Base-by-base conservation (phyloP, 169 alveolate species). In the Cryptosporidium baileyi region DNA sequence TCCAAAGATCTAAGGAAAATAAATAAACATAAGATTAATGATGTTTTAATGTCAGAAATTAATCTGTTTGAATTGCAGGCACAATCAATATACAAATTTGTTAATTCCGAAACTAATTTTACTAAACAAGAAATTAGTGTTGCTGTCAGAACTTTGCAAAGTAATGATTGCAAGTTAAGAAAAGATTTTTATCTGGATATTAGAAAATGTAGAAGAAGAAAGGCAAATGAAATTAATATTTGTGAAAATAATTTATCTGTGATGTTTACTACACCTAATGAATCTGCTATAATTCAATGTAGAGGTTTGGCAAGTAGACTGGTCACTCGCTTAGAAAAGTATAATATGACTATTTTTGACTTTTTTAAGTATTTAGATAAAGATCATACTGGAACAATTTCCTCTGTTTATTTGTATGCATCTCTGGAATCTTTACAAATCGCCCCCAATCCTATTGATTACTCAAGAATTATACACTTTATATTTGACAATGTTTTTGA, bases 381-480 rank as follows among this genome's bases (percentile, higher is more conserved):
- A 41, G 32, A 67, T 17, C 82, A 67, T 30, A 67, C 82, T 2
- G 82, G 82, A 32, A 3, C 26, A 1, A 52, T 67, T n/a, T 67
- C 82, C 3, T 30, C 65, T 7, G 63, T 36, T n/a, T 19, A 38
- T 11, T 38, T 67, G n/a, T 67, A 67, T 67, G 82, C 82, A 7
- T 67, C 45, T n/a, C 43, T 67, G 57, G 82, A 67, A 13, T 67
- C 63, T n/a, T 52, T 67, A 2, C 32, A 67, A 36, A 67, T 67
- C 6, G 82, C 82, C 51, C 82, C 82, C 22, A 67, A 51, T 51
- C 82, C 82, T 9, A 4, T 47, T 7, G 82, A 67, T 51, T 67
- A 51, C 19, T 32, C 43, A 4, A 67, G 65, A 32, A 67, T 67
- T 32, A 52, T 67, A 8, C 82, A 26, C 17, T 67, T 67, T 34